Evolutionary conservation across 148 eudicot species (phyloP).

Genomic region (Spergularia marina): DNA sequence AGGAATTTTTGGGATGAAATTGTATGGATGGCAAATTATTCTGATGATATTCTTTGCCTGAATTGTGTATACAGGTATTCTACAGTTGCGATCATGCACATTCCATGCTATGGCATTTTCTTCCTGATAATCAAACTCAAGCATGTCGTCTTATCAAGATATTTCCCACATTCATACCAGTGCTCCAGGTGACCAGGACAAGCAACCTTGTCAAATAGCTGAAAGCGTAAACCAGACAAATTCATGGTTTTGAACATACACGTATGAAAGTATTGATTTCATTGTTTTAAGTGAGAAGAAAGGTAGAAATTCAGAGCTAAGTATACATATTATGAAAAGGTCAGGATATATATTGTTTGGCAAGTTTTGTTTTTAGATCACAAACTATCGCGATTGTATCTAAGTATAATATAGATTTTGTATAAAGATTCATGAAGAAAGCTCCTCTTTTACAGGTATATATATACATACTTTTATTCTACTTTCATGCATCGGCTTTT

Average conservation of each 20-base stretch:
- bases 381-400: slow-evolving; percentile 7
- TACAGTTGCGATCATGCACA: slow-evolving; percentile 68
- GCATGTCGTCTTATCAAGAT: slow-evolving; percentile 50
- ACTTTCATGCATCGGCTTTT: background rate
- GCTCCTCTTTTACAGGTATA: slow-evolving; percentile 11
- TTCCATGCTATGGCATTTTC: slow-evolving; percentile 81
- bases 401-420: slow-evolving; percentile 20
- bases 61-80: slow-evolving; percentile 57
- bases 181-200: slow-evolving; percentile 24
- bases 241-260: slow-evolving; percentile 26
- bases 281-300: background rate
- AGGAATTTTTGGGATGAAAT: background rate
- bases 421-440: slow-evolving; percentile 17
- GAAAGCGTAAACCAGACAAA: background rate
- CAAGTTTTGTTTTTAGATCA: slow-evolving; percentile 24
- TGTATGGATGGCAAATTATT: background rate
- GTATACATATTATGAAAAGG: background rate
- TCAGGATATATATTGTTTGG: slow-evolving; percentile 3
- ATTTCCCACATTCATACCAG: slow-evolving; percentile 62
- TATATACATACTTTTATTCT: background rate
- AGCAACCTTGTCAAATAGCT: background rate
- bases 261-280: background rate
- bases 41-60: slow-evolving; percentile 12
- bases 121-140: slow-evolving; percentile 63
- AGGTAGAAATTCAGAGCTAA: slow-evolving; percentile 13